phyloP scores from a whole-genome alignment of 1,139 yeast species.

The Sugiyamaella castrensis region DNA sequence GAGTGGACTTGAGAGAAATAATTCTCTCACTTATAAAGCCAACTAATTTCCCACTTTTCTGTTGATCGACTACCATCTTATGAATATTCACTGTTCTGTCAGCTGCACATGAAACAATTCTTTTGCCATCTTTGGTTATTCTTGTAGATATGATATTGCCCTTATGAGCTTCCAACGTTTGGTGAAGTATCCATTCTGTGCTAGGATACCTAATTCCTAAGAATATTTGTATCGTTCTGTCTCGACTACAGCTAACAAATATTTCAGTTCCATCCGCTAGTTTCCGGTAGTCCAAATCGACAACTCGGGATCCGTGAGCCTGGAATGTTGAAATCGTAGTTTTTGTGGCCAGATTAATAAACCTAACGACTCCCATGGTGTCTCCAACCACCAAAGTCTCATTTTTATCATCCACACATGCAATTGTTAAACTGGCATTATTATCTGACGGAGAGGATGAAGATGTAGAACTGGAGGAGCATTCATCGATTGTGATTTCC shows the following conservation, averaged over 20 bases:
- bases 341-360: constrained; percentile 4
- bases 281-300: constrained; percentile 26
- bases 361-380: constrained; percentile 22
- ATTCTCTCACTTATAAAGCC: constrained; percentile 44
- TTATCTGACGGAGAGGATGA: not conserved
- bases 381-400: constrained; percentile 24
- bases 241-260: constrained; percentile 47
- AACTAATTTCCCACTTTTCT: constrained; percentile 16
- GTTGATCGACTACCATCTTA: constrained; percentile 34
- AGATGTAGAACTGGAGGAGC: not conserved
- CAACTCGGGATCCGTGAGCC: constrained; percentile 33
- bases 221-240: constrained; percentile 60
- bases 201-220: constrained; percentile 17
- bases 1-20: constrained; percentile 51
- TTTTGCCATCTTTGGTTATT: constrained; percentile 33
- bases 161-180: constrained; percentile 56
- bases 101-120: constrained; percentile 53
- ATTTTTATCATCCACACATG: constrained; percentile 11
- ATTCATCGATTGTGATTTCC: constrained; percentile 7
- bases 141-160: constrained; percentile 49
- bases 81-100: constrained; percentile 60
- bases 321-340: constrained; percentile 16
- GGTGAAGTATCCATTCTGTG: constrained; percentile 49
- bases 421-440: constrained; percentile 19
- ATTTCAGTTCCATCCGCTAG: constrained; percentile 15